Evolutionary conservation across 2,329 filamentous ascomycete genomes (phyloP).

Genomic region (Alternaria dauci): DNA sequence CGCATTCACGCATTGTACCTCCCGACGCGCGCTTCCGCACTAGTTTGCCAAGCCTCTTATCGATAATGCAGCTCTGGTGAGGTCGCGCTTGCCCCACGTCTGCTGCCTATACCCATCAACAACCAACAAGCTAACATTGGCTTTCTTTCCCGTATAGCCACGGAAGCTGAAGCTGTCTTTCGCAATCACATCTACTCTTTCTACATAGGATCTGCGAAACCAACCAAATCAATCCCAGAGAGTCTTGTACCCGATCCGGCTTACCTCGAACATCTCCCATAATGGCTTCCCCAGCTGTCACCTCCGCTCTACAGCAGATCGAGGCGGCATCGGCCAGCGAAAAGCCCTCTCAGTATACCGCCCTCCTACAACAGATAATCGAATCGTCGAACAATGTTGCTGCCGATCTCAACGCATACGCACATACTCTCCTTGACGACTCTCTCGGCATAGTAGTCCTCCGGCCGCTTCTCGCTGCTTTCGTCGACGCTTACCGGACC

Average conservation of each 20-base stretch:
- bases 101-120: slow-evolving; percentile 17
- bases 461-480: slow-evolving; percentile 72
- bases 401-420: slow-evolving; percentile 72
- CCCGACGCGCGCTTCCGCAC: slow-evolving; percentile 21
- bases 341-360: slow-evolving; percentile 65
- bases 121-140: not conserved
- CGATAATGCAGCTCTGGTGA: slow-evolving; percentile 22
- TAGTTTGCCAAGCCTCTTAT: slow-evolving; percentile 33
- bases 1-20: slow-evolving; percentile 17
- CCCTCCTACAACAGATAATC: slow-evolving; percentile 66
- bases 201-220: not conserved
- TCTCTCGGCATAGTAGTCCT: slow-evolving; percentile 79
- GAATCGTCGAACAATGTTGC: slow-evolving; percentile 58
- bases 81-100: slow-evolving; percentile 18
- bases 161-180: not conserved
- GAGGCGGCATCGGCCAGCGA: slow-evolving; percentile 58
- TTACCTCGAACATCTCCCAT: slow-evolving; percentile 14
- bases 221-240: not conserved
- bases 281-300: slow-evolving; percentile 62
- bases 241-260: not conserved
- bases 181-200: not conserved
- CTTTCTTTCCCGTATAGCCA: not conserved
- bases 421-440: slow-evolving; percentile 72
- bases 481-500: slow-evolving; percentile 69
- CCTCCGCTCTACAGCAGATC: slow-evolving; percentile 59